These are phyloP conservation scores for Candida maltosa DNA, from an alignment of 805 yeast species.

Conservation along the genomic window DNA sequence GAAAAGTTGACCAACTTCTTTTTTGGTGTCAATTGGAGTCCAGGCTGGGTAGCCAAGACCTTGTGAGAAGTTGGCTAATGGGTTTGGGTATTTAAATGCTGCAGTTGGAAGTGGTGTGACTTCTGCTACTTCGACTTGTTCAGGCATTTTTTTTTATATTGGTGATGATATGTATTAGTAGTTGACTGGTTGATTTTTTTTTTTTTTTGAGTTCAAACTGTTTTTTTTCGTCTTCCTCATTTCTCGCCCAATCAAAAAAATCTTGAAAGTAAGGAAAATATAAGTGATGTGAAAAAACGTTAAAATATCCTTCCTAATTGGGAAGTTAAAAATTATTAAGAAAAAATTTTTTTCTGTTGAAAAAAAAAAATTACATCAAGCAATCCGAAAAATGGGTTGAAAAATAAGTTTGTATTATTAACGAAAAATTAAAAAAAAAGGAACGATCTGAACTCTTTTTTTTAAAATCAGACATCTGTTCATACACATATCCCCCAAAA, in stretches of 20 bases:
- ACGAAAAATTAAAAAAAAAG: conserved; percentile 1
- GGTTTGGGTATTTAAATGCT: conserved; percentile 38
- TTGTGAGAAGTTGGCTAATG: conserved; percentile 36
- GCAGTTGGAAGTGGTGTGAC: conserved; percentile 27
- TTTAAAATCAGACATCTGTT: not conserved
- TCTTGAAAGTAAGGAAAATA: conserved; percentile 1
- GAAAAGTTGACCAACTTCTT: conserved; percentile 46
- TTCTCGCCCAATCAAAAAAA: conserved; percentile 7
- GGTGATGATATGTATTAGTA: conserved; percentile 1
- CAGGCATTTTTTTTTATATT: conserved; percentile 23
- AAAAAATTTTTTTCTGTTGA: too few species aligned
- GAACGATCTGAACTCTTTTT: not conserved
- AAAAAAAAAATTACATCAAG: too few species aligned
- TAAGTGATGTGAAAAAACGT: not conserved
- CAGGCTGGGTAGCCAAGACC: conserved; percentile 44
- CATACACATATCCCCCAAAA: too few species aligned
- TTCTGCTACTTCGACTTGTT: conserved; percentile 6
- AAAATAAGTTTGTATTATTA: too few species aligned
- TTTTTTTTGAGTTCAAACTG: too few species aligned
- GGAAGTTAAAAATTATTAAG: too few species aligned
- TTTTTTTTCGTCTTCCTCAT: conserved; percentile 1
- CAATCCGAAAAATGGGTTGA: conserved; percentile 51
- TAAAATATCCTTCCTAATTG: conserved; percentile 1
- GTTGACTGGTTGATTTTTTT: too few species aligned
- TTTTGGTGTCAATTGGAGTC: conserved; percentile 55